Evolutionary conservation across 176 grass and related monocot species (phyloP).

Genomic region (Thinopyrum elongatum): DNA sequence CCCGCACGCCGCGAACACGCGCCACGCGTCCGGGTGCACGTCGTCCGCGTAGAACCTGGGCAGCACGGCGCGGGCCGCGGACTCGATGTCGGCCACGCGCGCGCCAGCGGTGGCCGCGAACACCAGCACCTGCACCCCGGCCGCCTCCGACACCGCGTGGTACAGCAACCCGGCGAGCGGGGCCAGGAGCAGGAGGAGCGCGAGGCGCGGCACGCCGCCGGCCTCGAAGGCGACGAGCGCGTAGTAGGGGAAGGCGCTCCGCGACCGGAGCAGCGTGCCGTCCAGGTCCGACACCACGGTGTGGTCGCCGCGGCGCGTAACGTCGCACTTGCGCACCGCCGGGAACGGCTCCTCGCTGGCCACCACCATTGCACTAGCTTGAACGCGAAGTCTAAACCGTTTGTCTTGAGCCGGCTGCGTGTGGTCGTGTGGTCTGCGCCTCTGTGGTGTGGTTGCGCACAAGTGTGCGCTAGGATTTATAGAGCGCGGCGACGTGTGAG

Average conservation of each 20-base stretch:
- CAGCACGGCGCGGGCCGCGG: constrained; percentile 57
- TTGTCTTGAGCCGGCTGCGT: background rate
- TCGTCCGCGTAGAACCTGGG: constrained; percentile 70
- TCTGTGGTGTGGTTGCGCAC: background rate
- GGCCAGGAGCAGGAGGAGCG: constrained; percentile 46
- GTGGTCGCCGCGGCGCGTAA: constrained; percentile 12
- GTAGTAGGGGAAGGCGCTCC: constrained; percentile 63
- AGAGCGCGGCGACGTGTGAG: background rate
- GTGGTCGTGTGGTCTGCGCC: background rate
- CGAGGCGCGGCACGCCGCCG: constrained; percentile 52
- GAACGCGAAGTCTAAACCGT: background rate
- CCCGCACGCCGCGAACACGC: constrained; percentile 34
- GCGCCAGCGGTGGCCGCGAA: constrained; percentile 54
- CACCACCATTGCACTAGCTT: background rate
- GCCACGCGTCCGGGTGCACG: constrained; percentile 45
- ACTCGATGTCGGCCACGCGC: constrained; percentile 55
- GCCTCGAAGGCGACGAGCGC: constrained; percentile 72
- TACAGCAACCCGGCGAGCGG: constrained; percentile 41
- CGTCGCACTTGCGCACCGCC: constrained; percentile 56
- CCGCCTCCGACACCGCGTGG: constrained; percentile 48
- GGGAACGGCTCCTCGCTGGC: constrained; percentile 34
- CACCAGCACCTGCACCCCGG: constrained; percentile 40
- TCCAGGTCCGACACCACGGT: constrained; percentile 64
- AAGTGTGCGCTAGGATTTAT: background rate
- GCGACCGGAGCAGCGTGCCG: constrained; percentile 55